Evolutionary conservation across 768 basidiomycete genomes (phyloP).

Genomic region (Phanerochaete sordida): DNA sequence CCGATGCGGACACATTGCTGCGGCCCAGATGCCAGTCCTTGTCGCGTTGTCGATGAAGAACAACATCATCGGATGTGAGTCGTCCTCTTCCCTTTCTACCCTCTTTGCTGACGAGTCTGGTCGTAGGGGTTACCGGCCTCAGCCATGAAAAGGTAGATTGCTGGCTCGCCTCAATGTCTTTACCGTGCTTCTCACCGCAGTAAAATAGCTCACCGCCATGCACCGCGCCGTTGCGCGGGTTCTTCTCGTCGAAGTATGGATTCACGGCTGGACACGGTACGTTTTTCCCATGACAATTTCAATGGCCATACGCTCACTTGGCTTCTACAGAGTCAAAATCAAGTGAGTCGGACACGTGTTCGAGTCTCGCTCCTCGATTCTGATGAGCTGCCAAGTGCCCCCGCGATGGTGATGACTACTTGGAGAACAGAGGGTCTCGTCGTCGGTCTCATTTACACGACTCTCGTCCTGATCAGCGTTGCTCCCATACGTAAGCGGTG

Average conservation of each 20-base stretch:
- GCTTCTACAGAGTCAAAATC: neutral
- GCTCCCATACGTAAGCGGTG: slow-evolving; percentile 35
- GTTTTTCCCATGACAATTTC: neutral
- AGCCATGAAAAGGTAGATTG: slow-evolving; percentile 42
- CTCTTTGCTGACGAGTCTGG: neutral
- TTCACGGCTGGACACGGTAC: slow-evolving; percentile 34
- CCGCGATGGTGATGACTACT: neutral
- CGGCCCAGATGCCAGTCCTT: slow-evolving; percentile 46
- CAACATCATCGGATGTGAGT: slow-evolving; percentile 42
- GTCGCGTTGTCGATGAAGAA: slow-evolving; percentile 54
- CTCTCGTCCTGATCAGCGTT: slow-evolving; percentile 35
- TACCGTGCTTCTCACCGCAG: neutral
- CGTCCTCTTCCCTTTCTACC: neutral
- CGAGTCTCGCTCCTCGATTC: neutral
- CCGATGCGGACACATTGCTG: slow-evolving; percentile 37
- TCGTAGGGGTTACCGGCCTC: slow-evolving; percentile 46
- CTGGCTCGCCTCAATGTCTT: neutral
- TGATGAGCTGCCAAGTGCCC: slow-evolving; percentile 1
- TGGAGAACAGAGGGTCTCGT: slow-evolving; percentile 21
- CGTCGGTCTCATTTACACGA: slow-evolving; percentile 29
- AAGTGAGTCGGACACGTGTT: slow-evolving; percentile 1
- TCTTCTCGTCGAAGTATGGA: slow-evolving; percentile 39
- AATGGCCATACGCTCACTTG: neutral
- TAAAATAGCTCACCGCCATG: slow-evolving; percentile 34
- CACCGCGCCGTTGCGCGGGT: slow-evolving; percentile 43